Evolutionary conservation across 2,329 filamentous ascomycete genomes (phyloP).

Genomic region (Colletotrichum sp.): DNA sequence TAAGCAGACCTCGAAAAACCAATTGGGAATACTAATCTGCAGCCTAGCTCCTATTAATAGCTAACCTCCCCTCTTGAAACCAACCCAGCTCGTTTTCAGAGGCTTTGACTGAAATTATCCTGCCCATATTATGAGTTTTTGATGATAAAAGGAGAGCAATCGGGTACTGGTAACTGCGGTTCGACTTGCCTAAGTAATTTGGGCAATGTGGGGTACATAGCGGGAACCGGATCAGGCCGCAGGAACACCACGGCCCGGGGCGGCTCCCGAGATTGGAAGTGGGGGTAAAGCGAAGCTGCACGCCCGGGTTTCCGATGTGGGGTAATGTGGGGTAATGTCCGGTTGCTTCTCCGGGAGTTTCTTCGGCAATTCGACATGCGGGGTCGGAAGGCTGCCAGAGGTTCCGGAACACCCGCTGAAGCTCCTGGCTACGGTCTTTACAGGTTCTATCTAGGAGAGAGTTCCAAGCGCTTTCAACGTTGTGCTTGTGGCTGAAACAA

Average conservation of each 20-base stretch:
- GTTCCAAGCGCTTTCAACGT: not conserved
- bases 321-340: not conserved
- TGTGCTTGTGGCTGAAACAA: not conserved
- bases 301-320: not conserved
- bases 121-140: not conserved
- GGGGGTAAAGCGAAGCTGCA: not conserved
- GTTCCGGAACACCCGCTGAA: not conserved
- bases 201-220: not conserved
- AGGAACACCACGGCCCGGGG: not conserved
- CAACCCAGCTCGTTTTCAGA: not conserved
- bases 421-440: not conserved
- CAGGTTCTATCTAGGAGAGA: not conserved
- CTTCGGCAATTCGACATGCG: not conserved
- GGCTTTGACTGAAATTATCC: not conserved
- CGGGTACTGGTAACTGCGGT: not conserved
- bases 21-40: not conserved
- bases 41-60: not conserved
- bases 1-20: fast-evolving
- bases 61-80: not conserved
- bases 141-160: not conserved
- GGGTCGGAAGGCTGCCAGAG: not conserved
- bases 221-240: not conserved
- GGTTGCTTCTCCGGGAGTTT: not conserved
- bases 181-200: not conserved
- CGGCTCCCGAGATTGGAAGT: not conserved